Percentiles rank a stretch among this genome's conserved stretches.
phyloP scores from a whole-genome alignment of 108 stramenopile genomes.

The Hondaea fermentalgiana region DNA sequence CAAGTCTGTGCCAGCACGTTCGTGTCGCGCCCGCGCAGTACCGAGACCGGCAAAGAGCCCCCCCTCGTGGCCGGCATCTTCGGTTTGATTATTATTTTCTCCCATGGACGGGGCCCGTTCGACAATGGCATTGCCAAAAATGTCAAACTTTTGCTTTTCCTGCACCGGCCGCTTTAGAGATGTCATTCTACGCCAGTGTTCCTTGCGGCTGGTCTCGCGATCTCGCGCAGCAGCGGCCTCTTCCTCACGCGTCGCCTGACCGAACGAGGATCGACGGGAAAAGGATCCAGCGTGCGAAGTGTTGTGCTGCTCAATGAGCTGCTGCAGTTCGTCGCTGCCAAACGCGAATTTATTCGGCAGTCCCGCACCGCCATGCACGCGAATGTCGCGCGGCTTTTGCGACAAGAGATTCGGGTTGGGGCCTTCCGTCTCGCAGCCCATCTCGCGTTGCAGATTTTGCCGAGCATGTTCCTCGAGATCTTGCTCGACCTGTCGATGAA shows the following conservation, averaged over 20 bases:
- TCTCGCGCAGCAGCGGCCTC: neutral
- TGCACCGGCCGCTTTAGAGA: neutral
- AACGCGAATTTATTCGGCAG: neutral
- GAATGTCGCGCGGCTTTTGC: neutral
- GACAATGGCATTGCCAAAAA: constrained; percentile 1
- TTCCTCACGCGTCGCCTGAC: neutral
- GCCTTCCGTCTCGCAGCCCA: neutral
- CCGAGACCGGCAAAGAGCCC: neutral
- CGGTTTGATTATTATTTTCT: neutral
- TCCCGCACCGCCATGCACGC: neutral
- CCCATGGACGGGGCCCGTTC: neutral
- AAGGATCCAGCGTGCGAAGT: neutral
- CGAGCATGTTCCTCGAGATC: neutral
- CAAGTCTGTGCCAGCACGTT: neutral
- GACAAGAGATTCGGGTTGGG: neutral
- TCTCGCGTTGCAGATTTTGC: neutral
- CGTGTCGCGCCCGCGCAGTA: neutral
- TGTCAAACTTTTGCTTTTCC: neutral
- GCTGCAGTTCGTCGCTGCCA: neutral
- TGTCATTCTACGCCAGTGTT: neutral
- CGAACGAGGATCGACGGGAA: neutral
- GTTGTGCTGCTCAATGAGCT: neutral
- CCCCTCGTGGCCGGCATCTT: neutral
- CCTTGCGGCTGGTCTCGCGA: neutral
- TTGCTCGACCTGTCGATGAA: neutral